Evolutionary conservation across 305 asterid genomes (phyloP), one percentile per base, ranked within the genome.

Genomic region (Fraxinus velutina): DNA sequence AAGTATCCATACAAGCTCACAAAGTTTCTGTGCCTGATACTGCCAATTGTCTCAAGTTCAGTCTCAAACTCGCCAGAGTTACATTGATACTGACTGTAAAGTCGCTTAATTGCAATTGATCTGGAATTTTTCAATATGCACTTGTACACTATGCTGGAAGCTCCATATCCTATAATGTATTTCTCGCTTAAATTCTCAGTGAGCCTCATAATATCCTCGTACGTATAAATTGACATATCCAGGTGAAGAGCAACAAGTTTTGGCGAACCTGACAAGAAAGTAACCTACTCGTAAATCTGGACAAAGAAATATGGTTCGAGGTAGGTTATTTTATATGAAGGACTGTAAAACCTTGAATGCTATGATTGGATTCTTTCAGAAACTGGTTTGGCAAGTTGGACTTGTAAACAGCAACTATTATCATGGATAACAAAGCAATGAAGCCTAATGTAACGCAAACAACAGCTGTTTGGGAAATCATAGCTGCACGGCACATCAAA

Each of bases 1-100:
- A 96, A 90, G 87, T 94, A 96, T 19, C 99, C 99, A 75, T 94
- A 98, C 92, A 96, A 89, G 90, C 93, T 91, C 62, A 96, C 98
- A 24, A 96, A 92, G 88, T 96, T 96, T 84, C 99, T 86, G 83
- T 96, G 99, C 86, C 94, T 87, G 76, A 96, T 94, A 47, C 97
- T 88, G 78, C 98, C 99, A 37, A 96, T 85, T 17, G 99, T 96
- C 86, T 86, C 97, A 7, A 96, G 88, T 75, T 96, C 99, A 2
- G 97, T 96, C 91, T 96, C 98, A 74, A 96, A 96, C 91, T 94
- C 98, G 2, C 81, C 90, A 80, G 89, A 86, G 75, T 86, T 91
- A 36, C 92, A 90, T 13, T 89, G 88, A 78, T 86, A 90, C 83
- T 86, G 92, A 27, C 87, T 88, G 86, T 93, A 96, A 21, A 94